A percentile compares a stretch with the other conserved stretches of the same genome.
These are phyloP conservation scores for Erythrophleum fordii DNA, from an alignment of 306 rosid genomes.

Conservation along the genomic window DNA sequence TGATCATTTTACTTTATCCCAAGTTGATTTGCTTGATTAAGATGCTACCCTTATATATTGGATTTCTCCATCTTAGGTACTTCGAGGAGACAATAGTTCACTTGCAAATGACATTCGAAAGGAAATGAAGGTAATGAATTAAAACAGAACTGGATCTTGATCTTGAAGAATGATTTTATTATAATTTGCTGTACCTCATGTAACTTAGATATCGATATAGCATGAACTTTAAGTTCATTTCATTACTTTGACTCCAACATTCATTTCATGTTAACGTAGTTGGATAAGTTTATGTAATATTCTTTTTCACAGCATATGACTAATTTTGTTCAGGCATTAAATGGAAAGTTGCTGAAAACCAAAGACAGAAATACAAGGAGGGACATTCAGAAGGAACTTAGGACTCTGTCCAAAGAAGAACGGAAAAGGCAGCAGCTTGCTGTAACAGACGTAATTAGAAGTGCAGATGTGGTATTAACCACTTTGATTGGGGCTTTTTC, in stretches of 20 bases:
- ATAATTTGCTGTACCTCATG: slow-evolving; percentile 13
- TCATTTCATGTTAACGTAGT: slow-evolving; percentile 18
- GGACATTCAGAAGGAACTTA: slow-evolving; percentile 93
- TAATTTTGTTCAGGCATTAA: slow-evolving; percentile 67
- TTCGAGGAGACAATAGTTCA: slow-evolving; percentile 94
- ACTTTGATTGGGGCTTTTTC: slow-evolving; percentile 89
- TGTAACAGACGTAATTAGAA: slow-evolving; percentile 86
- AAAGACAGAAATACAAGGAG: slow-evolving; percentile 83
- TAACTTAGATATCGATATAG: neutral
- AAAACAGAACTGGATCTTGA: slow-evolving; percentile 10
- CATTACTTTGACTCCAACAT: slow-evolving; percentile 7
- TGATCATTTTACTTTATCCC: neutral
- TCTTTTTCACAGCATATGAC: slow-evolving; percentile 29
- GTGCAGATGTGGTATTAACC: slow-evolving; percentile 86
- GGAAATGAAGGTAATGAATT: slow-evolving; percentile 88
- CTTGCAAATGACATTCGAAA: slow-evolving; percentile 98
- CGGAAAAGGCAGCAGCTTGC: slow-evolving; percentile 97
- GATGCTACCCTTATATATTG: slow-evolving; percentile 29
- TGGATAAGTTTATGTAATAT: slow-evolving; percentile 23
- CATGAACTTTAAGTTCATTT: neutral
- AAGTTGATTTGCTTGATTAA: neutral
- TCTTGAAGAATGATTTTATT: slow-evolving; percentile 14
- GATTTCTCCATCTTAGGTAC: slow-evolving; percentile 64
- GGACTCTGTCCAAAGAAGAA: slow-evolving; percentile 90
- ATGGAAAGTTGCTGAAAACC: slow-evolving; percentile 91